Evolutionary conservation across 2,329 filamentous ascomycete species (phyloP), one percentile per base, ranked within the genome.

Genomic region (Fusarium robinianum): DNA sequence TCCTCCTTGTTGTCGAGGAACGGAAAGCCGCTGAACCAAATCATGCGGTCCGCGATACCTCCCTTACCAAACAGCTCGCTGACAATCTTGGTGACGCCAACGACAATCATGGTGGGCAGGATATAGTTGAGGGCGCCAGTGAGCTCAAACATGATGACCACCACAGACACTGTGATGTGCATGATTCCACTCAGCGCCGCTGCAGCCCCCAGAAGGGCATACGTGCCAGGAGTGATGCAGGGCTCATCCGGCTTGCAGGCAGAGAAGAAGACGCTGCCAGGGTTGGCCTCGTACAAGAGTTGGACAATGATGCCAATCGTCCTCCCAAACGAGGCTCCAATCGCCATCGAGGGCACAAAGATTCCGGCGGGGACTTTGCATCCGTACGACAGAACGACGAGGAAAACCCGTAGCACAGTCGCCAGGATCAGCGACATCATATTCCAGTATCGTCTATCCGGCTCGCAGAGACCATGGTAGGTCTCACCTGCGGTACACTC

Each of bases 111-210:
- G 10, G 92, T 97, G 0, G 94, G 94, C 18, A 99, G 74, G 54
- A 99, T 97, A 64, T 99, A 99, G 2, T 91, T 96, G 48, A 97
- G 73, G 6, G 94, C 94, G n/a, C 94, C 94, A 0, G 94, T 99
- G 34, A 99, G 79, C 69, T 99, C 94, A 63, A 97, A 97, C 94
- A 99, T 97, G 68, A 99, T 99, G 62, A 99, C 94, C 3, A 96
- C 92, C 8, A 99, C 90, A 0, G 91, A 95, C 11, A 99, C 84
- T 0, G 92, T 96, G 51, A 99, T 88, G 68, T 97, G 94, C 92
- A 97, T 99, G 63, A 97, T 96, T 8, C 94, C 94, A 66, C 88
- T 92, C 16, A 99, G 76, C 0, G 94, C 89, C 2, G 94, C 92
- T 0, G 85, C 94, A 5, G 94, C 94, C 27, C 94, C 94, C 1